A percentile compares a stretch with the other conserved stretches of the same genome.
phyloP scores from a whole-genome alignment of 371 early-diverging fungal genomes.

The Choanephora cucurbitarum region DNA sequence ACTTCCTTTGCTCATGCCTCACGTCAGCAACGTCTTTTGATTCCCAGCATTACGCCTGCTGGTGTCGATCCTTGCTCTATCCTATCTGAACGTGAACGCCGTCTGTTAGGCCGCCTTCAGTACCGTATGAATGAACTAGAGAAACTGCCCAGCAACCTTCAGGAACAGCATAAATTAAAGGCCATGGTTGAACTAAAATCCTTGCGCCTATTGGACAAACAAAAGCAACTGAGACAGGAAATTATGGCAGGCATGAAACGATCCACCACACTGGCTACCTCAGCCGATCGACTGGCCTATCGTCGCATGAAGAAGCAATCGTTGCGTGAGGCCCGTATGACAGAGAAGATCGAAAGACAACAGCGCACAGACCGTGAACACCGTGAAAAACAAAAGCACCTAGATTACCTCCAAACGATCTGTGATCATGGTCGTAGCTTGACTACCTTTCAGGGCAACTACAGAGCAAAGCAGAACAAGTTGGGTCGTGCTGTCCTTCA shows the following conservation, averaged over 20 bases:
- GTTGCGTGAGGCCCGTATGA: slow-evolving; percentile 86
- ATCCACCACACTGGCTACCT: slow-evolving; percentile 77
- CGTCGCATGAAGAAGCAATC: slow-evolving; percentile 90
- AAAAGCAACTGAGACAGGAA: slow-evolving; percentile 80
- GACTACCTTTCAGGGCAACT: slow-evolving; percentile 59
- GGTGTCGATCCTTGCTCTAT: slow-evolving; percentile 79
- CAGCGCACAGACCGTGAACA: slow-evolving; percentile 88
- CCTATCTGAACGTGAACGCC: slow-evolving; percentile 74
- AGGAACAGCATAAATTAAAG: slow-evolving; percentile 44
- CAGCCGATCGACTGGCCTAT: slow-evolving; percentile 76
- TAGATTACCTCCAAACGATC: slow-evolving; percentile 76
- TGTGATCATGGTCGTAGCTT: slow-evolving; percentile 81
- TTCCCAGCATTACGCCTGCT: slow-evolving; percentile 73
- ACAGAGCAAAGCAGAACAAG: slow-evolving; percentile 64
- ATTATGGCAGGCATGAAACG: slow-evolving; percentile 68
- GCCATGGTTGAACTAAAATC: slow-evolving; percentile 89
- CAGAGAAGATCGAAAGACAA: slow-evolving; percentile 88
- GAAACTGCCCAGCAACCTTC: slow-evolving; percentile 37
- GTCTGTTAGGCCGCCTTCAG: slow-evolving; percentile 64
- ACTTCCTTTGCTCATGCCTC: slow-evolving; percentile 55
- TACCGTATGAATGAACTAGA: slow-evolving; percentile 81
- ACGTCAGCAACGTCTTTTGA: slow-evolving; percentile 69
- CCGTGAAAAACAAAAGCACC: slow-evolving; percentile 82
- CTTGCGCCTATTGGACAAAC: slow-evolving; percentile 74
- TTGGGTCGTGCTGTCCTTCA: slow-evolving; percentile 78